phyloP scores from a whole-genome alignment of 1,284 basidiomycete species.

The Cutaneotrichosporon mucoides region DNA sequence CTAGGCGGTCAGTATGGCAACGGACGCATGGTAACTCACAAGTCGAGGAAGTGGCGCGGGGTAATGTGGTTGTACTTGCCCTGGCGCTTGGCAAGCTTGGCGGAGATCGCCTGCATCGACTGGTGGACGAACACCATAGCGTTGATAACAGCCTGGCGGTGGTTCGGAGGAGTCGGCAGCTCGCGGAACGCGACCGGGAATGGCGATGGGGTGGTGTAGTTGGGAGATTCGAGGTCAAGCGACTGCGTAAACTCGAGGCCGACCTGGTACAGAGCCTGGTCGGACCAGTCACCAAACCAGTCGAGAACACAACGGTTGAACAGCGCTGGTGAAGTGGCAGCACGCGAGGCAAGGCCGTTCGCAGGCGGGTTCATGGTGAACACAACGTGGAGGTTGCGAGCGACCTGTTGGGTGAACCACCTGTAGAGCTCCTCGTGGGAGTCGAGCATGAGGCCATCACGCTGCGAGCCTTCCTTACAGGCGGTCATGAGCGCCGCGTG shows the following conservation, averaged over 20 bases:
- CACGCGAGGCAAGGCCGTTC: conserved; percentile 88
- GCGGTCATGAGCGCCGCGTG: conserved; percentile 95
- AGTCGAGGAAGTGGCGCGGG: conserved; percentile 95
- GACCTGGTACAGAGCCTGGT: conserved; percentile 95
- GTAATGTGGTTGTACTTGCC: conserved; percentile 96
- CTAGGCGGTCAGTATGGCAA: conserved; percentile 49
- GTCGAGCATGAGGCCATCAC: conserved; percentile 96
- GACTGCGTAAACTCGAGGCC: conserved; percentile 90
- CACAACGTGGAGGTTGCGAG: conserved; percentile 92
- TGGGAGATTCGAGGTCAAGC: conserved; percentile 79
- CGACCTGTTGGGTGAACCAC: conserved; percentile 97
- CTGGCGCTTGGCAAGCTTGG: conserved; percentile 81
- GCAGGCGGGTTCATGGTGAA: conserved; percentile 99
- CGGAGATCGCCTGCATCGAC: conserved; percentile 83
- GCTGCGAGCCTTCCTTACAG: conserved; percentile 96
- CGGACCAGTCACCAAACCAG: conserved; percentile 98
- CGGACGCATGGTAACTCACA: conserved; percentile 61
- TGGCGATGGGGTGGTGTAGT: conserved; percentile 68
- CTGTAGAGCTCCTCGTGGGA: conserved; percentile 94
- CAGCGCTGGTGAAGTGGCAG: conserved; percentile 92
- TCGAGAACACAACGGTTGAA: conserved; percentile 98
- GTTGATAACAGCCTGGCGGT: conserved; percentile 81
- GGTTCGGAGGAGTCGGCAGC: conserved; percentile 66
- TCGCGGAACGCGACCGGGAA: conserved; percentile 88
- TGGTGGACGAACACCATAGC: conserved; percentile 90